Evolutionary conservation across 805 yeast genomes (phyloP).

Genomic region (Nakazawaea ishiwadae): DNA sequence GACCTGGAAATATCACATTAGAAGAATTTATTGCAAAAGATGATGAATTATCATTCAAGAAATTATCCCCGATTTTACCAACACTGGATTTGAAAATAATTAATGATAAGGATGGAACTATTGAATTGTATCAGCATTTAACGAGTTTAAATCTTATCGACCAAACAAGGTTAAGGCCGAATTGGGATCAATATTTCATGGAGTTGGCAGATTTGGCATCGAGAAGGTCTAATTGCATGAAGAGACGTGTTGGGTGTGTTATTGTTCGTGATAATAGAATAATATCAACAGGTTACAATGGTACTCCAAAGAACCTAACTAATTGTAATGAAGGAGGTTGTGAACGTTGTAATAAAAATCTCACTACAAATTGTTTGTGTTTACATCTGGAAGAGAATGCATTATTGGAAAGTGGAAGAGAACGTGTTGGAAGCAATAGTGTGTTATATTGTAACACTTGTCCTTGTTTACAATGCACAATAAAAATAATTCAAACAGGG

Average conservation of each 20-base stretch:
- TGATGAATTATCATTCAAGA: constrained; percentile 22
- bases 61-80: constrained; percentile 33
- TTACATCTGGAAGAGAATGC: constrained; percentile 98
- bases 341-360: constrained; percentile 72
- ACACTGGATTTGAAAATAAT: constrained; percentile 55
- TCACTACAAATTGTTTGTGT: constrained; percentile 74
- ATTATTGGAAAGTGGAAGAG: constrained; percentile 88
- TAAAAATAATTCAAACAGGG: constrained; percentile 92
- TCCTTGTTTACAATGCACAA: constrained; percentile 94
- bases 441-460: constrained; percentile 92
- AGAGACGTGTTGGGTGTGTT: constrained; percentile 95
- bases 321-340: constrained; percentile 98
- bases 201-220: constrained; percentile 90
- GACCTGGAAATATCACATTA: constrained; percentile 8
- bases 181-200: constrained; percentile 98
- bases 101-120: constrained; percentile 38
- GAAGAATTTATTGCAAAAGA: constrained; percentile 29
- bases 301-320: constrained; percentile 83
- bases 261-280: constrained; percentile 82
- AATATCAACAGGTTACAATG: constrained; percentile 95
- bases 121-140: constrained; percentile 33
- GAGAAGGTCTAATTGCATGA: constrained; percentile 91
- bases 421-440: constrained; percentile 61
- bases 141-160: constrained; percentile 42
- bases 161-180: constrained; percentile 68